Percentiles rank a stretch among this genome's conserved stretches.
Conservation (phyloP, 2,329 filamentous ascomycete genomes). For the Penicillium sp. region DNA sequence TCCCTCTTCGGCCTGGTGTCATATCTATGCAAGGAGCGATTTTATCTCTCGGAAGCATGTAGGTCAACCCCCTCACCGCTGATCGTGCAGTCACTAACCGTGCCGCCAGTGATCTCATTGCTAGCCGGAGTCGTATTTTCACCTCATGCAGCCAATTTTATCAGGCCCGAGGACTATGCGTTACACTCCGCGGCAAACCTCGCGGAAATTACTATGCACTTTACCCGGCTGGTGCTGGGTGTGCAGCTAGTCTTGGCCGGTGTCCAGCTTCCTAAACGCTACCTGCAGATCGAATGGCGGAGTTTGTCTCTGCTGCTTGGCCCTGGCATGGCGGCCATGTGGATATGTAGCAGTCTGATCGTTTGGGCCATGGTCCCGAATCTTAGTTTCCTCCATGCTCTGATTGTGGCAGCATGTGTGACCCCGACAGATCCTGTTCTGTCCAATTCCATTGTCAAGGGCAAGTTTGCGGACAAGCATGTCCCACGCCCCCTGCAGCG, state of each 20-base stretch:
- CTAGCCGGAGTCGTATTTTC: conserved; percentile 77
- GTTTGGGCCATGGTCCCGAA: conserved; percentile 75
- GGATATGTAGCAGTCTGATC: conserved; percentile 75
- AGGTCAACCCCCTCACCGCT: conserved; percentile 40
- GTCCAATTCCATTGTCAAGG: conserved; percentile 88
- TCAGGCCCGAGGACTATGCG: conserved; percentile 76
- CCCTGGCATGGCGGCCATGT: conserved; percentile 84
- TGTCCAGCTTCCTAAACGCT: conserved; percentile 81
- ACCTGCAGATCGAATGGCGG: conserved; percentile 76
- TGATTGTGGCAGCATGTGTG: conserved; percentile 82
- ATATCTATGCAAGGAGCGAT: conserved; percentile 84
- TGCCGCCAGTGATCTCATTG: conserved; percentile 73
- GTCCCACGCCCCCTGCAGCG: conserved; percentile 78
- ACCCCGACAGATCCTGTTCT: conserved; percentile 88
- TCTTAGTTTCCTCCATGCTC: conserved; percentile 72
- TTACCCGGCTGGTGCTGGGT: conserved; percentile 82
- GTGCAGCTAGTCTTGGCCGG: conserved; percentile 88
- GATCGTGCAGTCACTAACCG: neutral
- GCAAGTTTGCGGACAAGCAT: conserved; percentile 88
- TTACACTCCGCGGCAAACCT: conserved; percentile 58
- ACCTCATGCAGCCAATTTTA: conserved; percentile 72
- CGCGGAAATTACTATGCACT: conserved; percentile 74
- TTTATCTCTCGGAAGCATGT: conserved; percentile 89
- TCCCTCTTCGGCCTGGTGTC: conserved; percentile 89
- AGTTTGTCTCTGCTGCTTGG: conserved; percentile 73